These are phyloP conservation scores for Achaetomiella virescens DNA, from an alignment of 495 filamentous ascomycete species.

Conservation along the genomic window DNA sequence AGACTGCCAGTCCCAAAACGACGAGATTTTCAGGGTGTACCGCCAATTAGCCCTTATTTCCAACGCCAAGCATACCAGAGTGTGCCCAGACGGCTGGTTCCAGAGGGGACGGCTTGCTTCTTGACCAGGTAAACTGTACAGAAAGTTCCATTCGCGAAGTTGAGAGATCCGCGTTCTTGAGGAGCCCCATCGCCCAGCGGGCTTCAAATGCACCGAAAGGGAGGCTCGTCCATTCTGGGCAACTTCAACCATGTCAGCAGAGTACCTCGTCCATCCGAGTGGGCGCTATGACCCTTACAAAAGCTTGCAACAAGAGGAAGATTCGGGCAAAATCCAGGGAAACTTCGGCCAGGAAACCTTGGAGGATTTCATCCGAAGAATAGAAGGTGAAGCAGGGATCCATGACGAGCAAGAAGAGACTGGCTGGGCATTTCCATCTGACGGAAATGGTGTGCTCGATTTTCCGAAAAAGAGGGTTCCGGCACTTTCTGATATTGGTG, in stretches of 20 bases:
- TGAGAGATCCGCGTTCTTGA: neutral
- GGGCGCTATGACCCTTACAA: neutral
- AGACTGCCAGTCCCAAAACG: neutral
- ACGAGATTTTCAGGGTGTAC: neutral
- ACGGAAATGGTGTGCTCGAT: neutral
- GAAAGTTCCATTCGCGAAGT: neutral
- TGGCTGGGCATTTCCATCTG: too few relatives aligned
- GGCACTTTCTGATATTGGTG: neutral
- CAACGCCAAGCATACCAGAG: too few relatives aligned
- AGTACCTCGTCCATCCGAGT: neutral
- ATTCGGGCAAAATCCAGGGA: neutral
- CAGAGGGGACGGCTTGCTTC: neutral
- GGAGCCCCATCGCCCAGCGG: too few relatives aligned
- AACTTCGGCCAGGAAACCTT: conserved; percentile 25
- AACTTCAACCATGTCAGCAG: neutral
- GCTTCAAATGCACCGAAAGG: neutral
- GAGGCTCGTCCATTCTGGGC: neutral
- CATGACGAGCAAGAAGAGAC: neutral
- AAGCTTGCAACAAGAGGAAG: neutral
- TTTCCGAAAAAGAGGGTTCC: neutral
- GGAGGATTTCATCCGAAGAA: conserved; percentile 35
- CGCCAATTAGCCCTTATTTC: too few relatives aligned
- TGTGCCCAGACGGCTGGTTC: neutral
- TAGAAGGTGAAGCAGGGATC: conserved; percentile 28
- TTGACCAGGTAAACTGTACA: neutral